A percentile compares a stretch with the other conserved stretches of the same genome.
Evolutionary conservation across 306 rosid genomes (phyloP).

Genomic region (Cicer cuneatum): DNA sequence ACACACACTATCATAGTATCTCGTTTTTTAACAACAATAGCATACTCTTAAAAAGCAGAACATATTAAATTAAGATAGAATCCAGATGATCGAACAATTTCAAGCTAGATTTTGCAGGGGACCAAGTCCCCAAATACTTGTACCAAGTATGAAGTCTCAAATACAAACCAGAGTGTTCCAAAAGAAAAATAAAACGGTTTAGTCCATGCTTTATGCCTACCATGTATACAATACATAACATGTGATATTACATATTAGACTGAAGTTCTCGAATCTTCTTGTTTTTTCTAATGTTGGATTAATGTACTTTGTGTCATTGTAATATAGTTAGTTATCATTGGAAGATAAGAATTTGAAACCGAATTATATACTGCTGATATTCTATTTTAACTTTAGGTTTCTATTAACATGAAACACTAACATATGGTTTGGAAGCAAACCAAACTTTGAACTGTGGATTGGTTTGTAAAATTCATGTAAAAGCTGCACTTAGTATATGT

Average conservation of each 20-base stretch:
- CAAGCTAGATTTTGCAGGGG: slow-evolving; percentile 37
- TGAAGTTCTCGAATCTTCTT: neutral
- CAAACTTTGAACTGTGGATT: slow-evolving; percentile 30
- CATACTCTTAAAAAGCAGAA: neutral
- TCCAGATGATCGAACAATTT: slow-evolving; percentile 36
- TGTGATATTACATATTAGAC: neutral
- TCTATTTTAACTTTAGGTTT: slow-evolving; percentile 8
- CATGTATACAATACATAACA: neutral
- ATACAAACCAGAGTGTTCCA: slow-evolving; percentile 12
- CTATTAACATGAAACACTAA: slow-evolving; percentile 31
- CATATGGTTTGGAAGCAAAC: neutral
- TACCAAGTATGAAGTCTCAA: slow-evolving; percentile 8
- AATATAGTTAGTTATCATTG: neutral
- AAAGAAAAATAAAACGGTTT: neutral
- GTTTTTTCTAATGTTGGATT: neutral
- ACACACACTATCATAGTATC: neutral
- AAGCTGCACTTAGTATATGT: no score
- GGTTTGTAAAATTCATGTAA: neutral
- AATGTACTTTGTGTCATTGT: slow-evolving; percentile 23
- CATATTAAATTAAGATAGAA: slow-evolving; percentile 23
- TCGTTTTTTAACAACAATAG: neutral
- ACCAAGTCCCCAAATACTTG: slow-evolving; percentile 15
- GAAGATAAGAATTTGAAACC: slow-evolving; percentile 20
- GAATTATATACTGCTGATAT: slow-evolving; percentile 19
- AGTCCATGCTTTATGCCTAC: neutral